phyloP scores from a whole-genome alignment of 192 early-diverging fungal species.

The Umbelopsis sp. region DNA sequence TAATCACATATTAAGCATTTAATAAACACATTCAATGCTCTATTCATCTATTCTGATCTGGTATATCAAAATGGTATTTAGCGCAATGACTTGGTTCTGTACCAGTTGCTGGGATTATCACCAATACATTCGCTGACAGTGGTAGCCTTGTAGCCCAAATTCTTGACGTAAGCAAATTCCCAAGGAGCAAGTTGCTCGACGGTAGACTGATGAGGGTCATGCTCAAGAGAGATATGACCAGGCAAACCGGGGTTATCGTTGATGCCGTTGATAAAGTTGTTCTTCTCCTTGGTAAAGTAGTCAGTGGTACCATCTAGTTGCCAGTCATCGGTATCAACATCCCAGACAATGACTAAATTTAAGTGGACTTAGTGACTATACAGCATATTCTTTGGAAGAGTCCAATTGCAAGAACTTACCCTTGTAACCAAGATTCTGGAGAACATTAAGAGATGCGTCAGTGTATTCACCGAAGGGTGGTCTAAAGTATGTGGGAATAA shows the following conservation, averaged over 20 bases:
- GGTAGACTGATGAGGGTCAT: slow-evolving; percentile 43
- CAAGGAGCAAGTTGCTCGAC: slow-evolving; percentile 43
- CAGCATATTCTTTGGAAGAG: too few relatives aligned
- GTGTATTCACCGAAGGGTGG: slow-evolving; percentile 55
- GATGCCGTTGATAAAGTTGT: slow-evolving; percentile 23
- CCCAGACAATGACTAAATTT: slow-evolving; percentile 38
- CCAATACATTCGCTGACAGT: slow-evolving; percentile 48
- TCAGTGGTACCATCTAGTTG: slow-evolving; percentile 7
- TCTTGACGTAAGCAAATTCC: slow-evolving; percentile 41
- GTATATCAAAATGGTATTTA: background rate
- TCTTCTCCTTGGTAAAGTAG: slow-evolving; percentile 11
- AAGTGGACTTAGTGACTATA: too few relatives aligned
- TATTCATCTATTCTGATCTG: background rate
- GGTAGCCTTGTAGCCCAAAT: slow-evolving; percentile 45
- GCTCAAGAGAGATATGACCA: slow-evolving; percentile 40
- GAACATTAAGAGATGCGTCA: slow-evolving; percentile 21
- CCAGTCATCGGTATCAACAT: slow-evolving; percentile 48
- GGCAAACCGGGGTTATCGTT: slow-evolving; percentile 21
- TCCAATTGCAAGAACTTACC: background rate
- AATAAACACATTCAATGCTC: background rate
- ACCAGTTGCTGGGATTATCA: background rate
- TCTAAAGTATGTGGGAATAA: slow-evolving; percentile 32
- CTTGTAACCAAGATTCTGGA: slow-evolving; percentile 47
- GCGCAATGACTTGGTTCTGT: slow-evolving; percentile 18
- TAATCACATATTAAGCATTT: too few relatives aligned